Conservation (phyloP, 306 rosid genomes). For the cucumber (Cucumis sativus) region Cucumber_9930_V3 NC_026660.2:20142001-20142500, state of each 20-base stretch:
- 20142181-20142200: background rate
- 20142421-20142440: conserved; percentile 29
- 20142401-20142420: conserved; percentile 60
- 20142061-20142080: too few relatives aligned
- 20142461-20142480: conserved; percentile 29
- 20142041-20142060: too few relatives aligned
- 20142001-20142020: too few relatives aligned
- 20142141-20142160: background rate
- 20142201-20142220: background rate
- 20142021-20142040: too few relatives aligned
- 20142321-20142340: conserved; percentile 50
- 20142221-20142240: too few relatives aligned
- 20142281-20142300: too few relatives aligned
- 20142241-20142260: too few relatives aligned
- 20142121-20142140: background rate
- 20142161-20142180: background rate
- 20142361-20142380: conserved; percentile 77
- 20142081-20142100: background rate
- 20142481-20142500: too few relatives aligned
- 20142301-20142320: too few relatives aligned
- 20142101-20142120: background rate
- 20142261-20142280: too few relatives aligned
- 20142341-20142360: conserved; percentile 47
- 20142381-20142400: conserved; percentile 74
- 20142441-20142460: conserved; percentile 66